phyloP scores from a whole-genome alignment of 495 filamentous ascomycete genomes.

The Aspergillus cavernicola region DNA sequence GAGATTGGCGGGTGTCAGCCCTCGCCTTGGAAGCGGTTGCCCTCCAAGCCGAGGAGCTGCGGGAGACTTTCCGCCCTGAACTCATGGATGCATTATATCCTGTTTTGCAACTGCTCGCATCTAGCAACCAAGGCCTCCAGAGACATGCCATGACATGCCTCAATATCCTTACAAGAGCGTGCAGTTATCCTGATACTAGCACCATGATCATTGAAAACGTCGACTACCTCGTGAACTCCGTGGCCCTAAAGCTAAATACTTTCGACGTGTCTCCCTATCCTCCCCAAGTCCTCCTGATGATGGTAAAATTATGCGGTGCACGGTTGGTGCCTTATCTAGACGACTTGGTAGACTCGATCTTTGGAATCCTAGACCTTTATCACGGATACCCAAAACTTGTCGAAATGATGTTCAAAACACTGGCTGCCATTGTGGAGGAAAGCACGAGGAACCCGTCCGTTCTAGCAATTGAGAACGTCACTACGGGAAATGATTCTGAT shows the following conservation, averaged over 20 bases:
- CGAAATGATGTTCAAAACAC: conserved; percentile 76
- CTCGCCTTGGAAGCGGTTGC: conserved; percentile 73
- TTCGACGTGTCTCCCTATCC: conserved; percentile 90
- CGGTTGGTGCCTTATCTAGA: conserved; percentile 83
- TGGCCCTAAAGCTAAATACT: conserved; percentile 82
- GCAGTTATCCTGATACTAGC: conserved; percentile 69
- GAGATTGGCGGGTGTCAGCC: conserved; percentile 67
- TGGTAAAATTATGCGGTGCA: conserved; percentile 83
- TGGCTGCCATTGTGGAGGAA: conserved; percentile 78
- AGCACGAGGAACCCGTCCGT: conserved; percentile 63
- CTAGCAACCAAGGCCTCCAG: conserved; percentile 61
- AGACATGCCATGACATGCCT: conserved; percentile 81
- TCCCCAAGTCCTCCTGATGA: conserved; percentile 89
- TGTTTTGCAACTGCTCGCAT: conserved; percentile 79
- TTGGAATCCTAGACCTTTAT: conserved; percentile 84
- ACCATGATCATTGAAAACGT: conserved; percentile 86
- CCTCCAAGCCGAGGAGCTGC: conserved; percentile 63
- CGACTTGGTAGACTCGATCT: conserved; percentile 83
- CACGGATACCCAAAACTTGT: conserved; percentile 90
- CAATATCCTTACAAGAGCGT: conserved; percentile 70
- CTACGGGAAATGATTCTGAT: conserved; percentile 24
- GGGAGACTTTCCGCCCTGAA: conserved; percentile 71
- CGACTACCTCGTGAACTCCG: conserved; percentile 93
- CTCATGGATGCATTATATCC: conserved; percentile 92
- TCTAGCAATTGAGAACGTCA: conserved; percentile 40